phyloP scores from a whole-genome alignment of 1,139 yeast genomes.

The Hyphopichia wangnamkhiaoensis region DNA sequence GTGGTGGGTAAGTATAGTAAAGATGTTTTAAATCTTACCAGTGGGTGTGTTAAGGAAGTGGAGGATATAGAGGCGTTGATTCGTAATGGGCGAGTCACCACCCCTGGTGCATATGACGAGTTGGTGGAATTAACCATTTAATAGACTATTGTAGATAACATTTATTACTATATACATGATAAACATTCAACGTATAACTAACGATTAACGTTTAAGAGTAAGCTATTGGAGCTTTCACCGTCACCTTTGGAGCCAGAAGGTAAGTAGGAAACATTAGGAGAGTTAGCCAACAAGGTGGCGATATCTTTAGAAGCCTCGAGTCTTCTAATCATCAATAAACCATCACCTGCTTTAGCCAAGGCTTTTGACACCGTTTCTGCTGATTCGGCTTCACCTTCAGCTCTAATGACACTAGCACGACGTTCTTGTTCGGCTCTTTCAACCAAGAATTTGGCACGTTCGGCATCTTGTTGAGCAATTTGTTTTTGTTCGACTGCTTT shows the following conservation, averaged over 20 bases:
- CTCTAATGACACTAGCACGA: slow-evolving; percentile 91
- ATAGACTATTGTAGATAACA: slow-evolving; percentile 2
- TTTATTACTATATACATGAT: slow-evolving; percentile 1
- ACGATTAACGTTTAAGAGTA: slow-evolving; percentile 46
- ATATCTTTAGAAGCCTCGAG: slow-evolving; percentile 96
- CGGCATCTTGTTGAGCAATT: slow-evolving; percentile 99
- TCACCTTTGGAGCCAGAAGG: slow-evolving; percentile 46
- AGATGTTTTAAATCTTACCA: slow-evolving; percentile 63
- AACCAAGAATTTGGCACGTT: slow-evolving; percentile 90
- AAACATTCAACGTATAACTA: slow-evolving; percentile 8
- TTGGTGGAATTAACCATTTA: slow-evolving; percentile 42
- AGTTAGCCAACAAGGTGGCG: slow-evolving; percentile 80
- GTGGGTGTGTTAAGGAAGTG: slow-evolving; percentile 83
- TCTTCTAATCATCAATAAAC: slow-evolving; percentile 89
- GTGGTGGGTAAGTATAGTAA: slow-evolving; percentile 65
- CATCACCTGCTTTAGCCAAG: slow-evolving; percentile 92
- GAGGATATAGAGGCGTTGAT: slow-evolving; percentile 73
- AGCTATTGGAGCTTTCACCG: slow-evolving; percentile 31
- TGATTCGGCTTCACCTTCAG: slow-evolving; percentile 99
- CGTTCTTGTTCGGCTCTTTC: slow-evolving; percentile 98
- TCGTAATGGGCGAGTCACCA: slow-evolving; percentile 49
- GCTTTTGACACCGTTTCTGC: slow-evolving; percentile 96
- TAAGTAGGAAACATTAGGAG: slow-evolving; percentile 88
- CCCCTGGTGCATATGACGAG: slow-evolving; percentile 52
- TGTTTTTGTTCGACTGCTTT: slow-evolving; percentile 99